A percentile compares a stretch with the other conserved stretches of the same genome.
phyloP scores from a whole-genome alignment of 352 stramenopile genomes.

The Pythium folliculosum region DNA sequence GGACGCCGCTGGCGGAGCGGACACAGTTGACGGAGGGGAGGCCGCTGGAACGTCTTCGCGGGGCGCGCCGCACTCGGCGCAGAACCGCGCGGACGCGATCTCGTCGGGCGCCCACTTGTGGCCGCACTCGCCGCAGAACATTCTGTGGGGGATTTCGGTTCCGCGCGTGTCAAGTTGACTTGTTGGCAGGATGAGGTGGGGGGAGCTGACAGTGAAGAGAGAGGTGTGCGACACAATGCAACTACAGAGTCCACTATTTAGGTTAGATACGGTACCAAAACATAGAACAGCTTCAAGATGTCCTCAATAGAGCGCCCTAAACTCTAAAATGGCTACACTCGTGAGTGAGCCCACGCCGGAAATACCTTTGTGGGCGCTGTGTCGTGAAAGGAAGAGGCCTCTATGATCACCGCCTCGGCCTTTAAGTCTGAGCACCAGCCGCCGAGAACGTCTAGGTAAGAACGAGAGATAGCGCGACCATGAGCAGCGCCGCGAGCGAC shows the following conservation, averaged over 20 bases:
- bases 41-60: constrained; percentile 56
- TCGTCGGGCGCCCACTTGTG: constrained; percentile 80
- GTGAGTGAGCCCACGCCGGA: not conserved
- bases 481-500: constrained; percentile 22
- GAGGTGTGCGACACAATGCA: constrained; percentile 13
- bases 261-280: not conserved
- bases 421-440: not conserved
- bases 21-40: no score
- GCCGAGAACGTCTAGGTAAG: no score
- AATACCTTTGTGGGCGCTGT: not conserved
- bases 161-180: not conserved
- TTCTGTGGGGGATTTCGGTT: constrained; percentile 22
- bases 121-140: constrained; percentile 86
- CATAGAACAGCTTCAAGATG: constrained; percentile 24
- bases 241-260: constrained; percentile 17
- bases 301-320: constrained; percentile 16
- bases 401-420: no score
- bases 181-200: not conserved
- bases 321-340: constrained; percentile 28
- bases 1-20: not conserved
- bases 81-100: constrained; percentile 80
- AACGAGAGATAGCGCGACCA: not conserved
- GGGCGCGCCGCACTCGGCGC: constrained; percentile 74
- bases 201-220: not conserved
- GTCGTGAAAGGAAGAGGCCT: no score